Evolutionary conservation across 129 eudicot genomes (phyloP).

Genomic region (Escallonia rubra): DNA sequence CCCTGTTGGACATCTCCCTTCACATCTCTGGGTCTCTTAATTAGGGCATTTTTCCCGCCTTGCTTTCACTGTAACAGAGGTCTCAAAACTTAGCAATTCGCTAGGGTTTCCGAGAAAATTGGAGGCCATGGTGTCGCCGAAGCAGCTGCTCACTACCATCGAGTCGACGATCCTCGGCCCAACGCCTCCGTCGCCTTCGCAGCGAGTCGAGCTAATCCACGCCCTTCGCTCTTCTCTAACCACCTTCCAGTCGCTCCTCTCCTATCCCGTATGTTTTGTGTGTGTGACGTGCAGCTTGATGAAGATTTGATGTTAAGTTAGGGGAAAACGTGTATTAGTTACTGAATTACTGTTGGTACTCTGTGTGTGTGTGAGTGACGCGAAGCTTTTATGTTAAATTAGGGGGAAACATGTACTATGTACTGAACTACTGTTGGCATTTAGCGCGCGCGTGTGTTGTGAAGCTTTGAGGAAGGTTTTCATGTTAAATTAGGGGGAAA

Average conservation of each 20-base stretch:
- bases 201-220: conserved; percentile 73
- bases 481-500: no score
- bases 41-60: conserved; percentile 45
- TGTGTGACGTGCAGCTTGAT: no score
- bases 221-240: conserved; percentile 71
- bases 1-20: background rate
- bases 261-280: conserved; percentile 42
- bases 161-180: conserved; percentile 64
- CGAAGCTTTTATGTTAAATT: no score
- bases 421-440: no score
- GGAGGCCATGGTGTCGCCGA: conserved; percentile 62
- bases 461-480: no score
- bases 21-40: background rate
- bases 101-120: background rate
- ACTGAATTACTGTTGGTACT: no score
- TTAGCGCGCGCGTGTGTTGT: no score
- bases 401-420: no score
- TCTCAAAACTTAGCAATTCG: background rate
- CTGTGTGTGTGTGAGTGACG: no score
- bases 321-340: no score
- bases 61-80: background rate
- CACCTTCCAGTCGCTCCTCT: conserved; percentile 63
- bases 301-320: no score
- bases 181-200: conserved; percentile 66
- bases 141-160: conserved; percentile 61